A percentile compares a stretch with the other conserved stretches of the same genome.
Evolutionary conservation across 495 filamentous ascomycete genomes (phyloP).

Genomic region (Acidomyces sp.): DNA sequence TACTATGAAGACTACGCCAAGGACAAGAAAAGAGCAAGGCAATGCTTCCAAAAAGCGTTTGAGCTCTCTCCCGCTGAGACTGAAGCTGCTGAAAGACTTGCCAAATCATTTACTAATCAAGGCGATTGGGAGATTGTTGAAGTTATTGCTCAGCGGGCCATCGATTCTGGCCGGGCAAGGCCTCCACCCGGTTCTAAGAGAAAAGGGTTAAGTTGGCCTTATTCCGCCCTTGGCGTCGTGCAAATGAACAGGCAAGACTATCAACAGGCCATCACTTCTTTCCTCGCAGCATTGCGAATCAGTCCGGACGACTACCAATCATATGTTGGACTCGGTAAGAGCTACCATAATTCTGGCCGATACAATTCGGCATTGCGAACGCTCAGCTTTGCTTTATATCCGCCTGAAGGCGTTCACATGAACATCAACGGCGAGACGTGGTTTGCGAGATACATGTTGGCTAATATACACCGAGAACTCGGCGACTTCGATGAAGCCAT

Average conservation of each 20-base stretch:
- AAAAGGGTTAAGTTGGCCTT: constrained; percentile 88
- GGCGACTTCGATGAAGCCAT: constrained; percentile 79
- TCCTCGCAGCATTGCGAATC: constrained; percentile 77
- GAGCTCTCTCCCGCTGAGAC: constrained; percentile 83
- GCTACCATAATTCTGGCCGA: constrained; percentile 84
- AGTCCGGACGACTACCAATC: constrained; percentile 78
- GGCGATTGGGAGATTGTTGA: constrained; percentile 96
- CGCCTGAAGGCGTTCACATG: constrained; percentile 43
- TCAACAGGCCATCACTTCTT: constrained; percentile 71
- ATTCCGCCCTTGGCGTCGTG: constrained; percentile 89
- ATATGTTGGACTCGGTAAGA: constrained; percentile 92
- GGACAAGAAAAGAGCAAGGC: constrained; percentile 68
- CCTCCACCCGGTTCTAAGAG: constrained; percentile 83
- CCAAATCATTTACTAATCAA: constrained; percentile 69
- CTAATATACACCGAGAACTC: constrained; percentile 82
- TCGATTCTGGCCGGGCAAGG: constrained; percentile 81
- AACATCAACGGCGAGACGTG: constrained; percentile 50
- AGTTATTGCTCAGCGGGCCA: constrained; percentile 74
- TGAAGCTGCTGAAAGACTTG: constrained; percentile 75
- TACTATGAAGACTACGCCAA: constrained; percentile 85
- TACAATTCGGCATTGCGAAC: constrained; percentile 89
- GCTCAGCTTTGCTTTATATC: constrained; percentile 61
- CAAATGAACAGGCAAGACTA: constrained; percentile 94
- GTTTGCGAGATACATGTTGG: constrained; percentile 96
- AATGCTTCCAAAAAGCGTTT: constrained; percentile 94